Percentiles rank a stretch among this genome's conserved stretches.
phyloP scores from a whole-genome alignment of 2,329 filamentous ascomycete species.

The Colletotrichum tropicicola region DNA sequence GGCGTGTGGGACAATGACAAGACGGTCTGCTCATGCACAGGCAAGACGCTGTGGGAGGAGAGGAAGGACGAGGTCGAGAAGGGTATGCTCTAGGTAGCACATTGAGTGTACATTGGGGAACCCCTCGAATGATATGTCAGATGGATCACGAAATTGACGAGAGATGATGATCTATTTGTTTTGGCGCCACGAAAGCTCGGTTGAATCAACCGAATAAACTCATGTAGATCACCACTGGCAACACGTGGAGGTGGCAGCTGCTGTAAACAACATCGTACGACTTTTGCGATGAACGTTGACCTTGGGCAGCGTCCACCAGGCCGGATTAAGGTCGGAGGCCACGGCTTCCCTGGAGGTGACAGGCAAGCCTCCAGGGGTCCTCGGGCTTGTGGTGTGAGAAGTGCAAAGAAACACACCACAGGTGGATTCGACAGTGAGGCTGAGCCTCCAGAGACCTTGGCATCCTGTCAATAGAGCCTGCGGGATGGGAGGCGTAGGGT shows the following conservation, averaged over 20 bases:
- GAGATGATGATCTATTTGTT: constrained; percentile 7
- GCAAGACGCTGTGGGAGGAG: constrained; percentile 98
- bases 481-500: background rate
- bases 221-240: constrained; percentile 18
- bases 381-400: constrained; percentile 6
- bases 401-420: constrained; percentile 14
- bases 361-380: background rate
- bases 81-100: constrained; percentile 73
- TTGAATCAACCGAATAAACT: constrained; percentile 24
- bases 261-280: constrained; percentile 30
- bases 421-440: constrained; percentile 17
- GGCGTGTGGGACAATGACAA: constrained; percentile 99
- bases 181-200: constrained; percentile 6
- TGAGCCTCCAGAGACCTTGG: constrained; percentile 19
- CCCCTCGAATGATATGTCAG: constrained; percentile 8
- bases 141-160: constrained; percentile 11
- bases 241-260: constrained; percentile 21
- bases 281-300: constrained; percentile 29
- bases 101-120: background rate
- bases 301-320: background rate
- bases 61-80: constrained; percentile 86
- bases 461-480: constrained; percentile 7
- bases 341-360: constrained; percentile 16
- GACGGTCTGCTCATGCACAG: constrained; percentile 96
- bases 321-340: background rate